Evolutionary conservation across 129 eudicot species (phyloP), one percentile per base, ranked within the genome.

Genomic region (Saposhnikovia divaricata): DNA sequence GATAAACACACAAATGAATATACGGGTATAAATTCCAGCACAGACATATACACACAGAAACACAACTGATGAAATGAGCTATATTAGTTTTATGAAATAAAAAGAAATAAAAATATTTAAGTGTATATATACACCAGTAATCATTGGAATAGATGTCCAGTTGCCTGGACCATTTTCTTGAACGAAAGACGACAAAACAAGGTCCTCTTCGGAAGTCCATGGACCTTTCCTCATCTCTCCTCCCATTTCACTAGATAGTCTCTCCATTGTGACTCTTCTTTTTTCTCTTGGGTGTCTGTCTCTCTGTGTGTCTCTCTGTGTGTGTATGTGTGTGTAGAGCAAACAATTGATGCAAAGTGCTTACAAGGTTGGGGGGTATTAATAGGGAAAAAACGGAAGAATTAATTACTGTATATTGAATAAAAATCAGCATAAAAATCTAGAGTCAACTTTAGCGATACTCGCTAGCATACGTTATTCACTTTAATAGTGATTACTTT

Each of bases 191-290:
- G 84, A 83, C 66, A 86, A 57, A 42, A 86, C 57, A 78, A 83
- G 81, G 46, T 86, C 89, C 59, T 86, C 89, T 50, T 86, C 89
- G 0, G 85, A 87, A 40, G 87, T 86, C 89, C 89, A 86, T 50
- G 89, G 85, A 15, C 89, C 89, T 83, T 86, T 86, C 83, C 81
- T 78, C 7, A 25, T 72, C 27, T 15, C 75, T 5, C 68, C 51
- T 14, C 28, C 34, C 4, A 25, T 40, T 61, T 57, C 66, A 71
- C 55, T n/a, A 63, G 81, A 59, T 27, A 72, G 23, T 27, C 74
- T 78, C n/a, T 39, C 74, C 81, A 78, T 78, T 71, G 9, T 39
- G 7, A 11, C 34, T 76, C 45, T 38, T 6, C 46, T 4, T 10
- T 16, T 76, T 21, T 51, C 25, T 19, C 66, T 23, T 31, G n/a